Evolutionary conservation across 1,284 basidiomycete genomes (phyloP).

Genomic region (Trichosporon faecale): DNA sequence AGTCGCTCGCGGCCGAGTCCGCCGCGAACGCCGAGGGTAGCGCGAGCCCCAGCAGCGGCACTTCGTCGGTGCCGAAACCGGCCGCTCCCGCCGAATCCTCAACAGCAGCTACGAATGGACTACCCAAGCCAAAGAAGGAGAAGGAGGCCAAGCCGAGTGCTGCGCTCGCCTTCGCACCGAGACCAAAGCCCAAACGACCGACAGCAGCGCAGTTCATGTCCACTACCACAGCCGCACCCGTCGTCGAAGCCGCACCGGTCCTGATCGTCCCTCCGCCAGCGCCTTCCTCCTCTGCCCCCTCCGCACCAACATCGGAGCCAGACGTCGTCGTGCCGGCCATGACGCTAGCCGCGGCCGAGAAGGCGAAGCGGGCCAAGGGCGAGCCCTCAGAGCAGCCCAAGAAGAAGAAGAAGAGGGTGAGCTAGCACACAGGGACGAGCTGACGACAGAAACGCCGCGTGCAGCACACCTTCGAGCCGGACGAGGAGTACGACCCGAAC

Average conservation of each 20-base stretch:
- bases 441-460: slow-evolving; percentile 22
- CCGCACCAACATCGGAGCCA: not conserved
- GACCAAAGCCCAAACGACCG: slow-evolving; percentile 31
- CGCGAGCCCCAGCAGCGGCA: not conserved
- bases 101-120: not conserved
- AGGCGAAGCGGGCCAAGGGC: slow-evolving; percentile 25
- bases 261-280: slow-evolving; percentile 8
- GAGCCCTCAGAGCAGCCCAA: slow-evolving; percentile 29
- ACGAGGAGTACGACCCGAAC: slow-evolving; percentile 51
- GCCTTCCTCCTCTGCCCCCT: not conserved
- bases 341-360: slow-evolving; percentile 34
- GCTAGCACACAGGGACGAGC: not conserved
- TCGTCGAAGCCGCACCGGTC: slow-evolving; percentile 17
- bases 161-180: slow-evolving; percentile 48
- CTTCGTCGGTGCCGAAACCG: not conserved
- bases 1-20: slow-evolving; percentile 23
- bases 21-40: not conserved
- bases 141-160: slow-evolving; percentile 33
- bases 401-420: slow-evolving; percentile 45
- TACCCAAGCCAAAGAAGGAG: not conserved
- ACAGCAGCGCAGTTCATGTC: slow-evolving; percentile 15
- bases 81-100: not conserved
- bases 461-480: slow-evolving; percentile 45
- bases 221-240: slow-evolving; percentile 19
- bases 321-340: slow-evolving; percentile 42